Evolutionary conservation across 768 basidiomycete species (phyloP).

Genomic region (Russula lepida): DNA sequence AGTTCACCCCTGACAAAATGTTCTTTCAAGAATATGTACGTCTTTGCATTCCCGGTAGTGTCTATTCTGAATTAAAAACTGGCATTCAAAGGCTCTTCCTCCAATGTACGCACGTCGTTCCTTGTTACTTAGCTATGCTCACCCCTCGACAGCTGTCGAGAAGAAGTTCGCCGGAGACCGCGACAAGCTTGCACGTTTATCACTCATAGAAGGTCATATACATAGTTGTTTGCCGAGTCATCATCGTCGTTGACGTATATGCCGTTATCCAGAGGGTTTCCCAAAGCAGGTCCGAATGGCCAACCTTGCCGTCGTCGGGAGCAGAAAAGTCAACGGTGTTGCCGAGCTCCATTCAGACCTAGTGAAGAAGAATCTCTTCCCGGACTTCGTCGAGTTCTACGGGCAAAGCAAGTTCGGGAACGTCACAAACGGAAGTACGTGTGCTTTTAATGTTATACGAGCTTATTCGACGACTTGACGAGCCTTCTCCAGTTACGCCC

Average conservation of each 20-base stretch:
- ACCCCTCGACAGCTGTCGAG: slow-evolving; percentile 57
- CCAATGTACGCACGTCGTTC: slow-evolving; percentile 41
- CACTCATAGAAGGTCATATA: slow-evolving; percentile 72
- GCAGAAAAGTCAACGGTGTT: slow-evolving; percentile 89
- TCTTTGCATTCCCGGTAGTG: slow-evolving; percentile 1
- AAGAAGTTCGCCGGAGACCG: slow-evolving; percentile 83
- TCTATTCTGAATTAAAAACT: not conserved
- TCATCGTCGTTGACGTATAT: not conserved
- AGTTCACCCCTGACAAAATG: slow-evolving; percentile 27
- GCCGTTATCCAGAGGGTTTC: slow-evolving; percentile 52
- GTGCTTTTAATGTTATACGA: not conserved
- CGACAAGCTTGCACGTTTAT: slow-evolving; percentile 77
- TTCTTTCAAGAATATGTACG: slow-evolving; percentile 42
- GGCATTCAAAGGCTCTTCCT: slow-evolving; percentile 46
- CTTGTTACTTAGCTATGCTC: not conserved
- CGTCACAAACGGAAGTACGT: slow-evolving; percentile 85
- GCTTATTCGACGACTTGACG: not conserved
- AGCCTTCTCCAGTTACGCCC: slow-evolving; percentile 60
- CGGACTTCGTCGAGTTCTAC: slow-evolving; percentile 90
- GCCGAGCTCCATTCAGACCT: slow-evolving; percentile 93
- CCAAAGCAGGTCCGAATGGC: slow-evolving; percentile 90
- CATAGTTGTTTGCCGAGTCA: not conserved
- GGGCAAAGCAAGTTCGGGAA: slow-evolving; percentile 86
- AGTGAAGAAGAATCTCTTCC: slow-evolving; percentile 72
- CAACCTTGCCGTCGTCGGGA: slow-evolving; percentile 82